Base-by-base conservation (phyloP, 108 stramenopile genomes). In the Discostella pseudostelligera region DNA sequence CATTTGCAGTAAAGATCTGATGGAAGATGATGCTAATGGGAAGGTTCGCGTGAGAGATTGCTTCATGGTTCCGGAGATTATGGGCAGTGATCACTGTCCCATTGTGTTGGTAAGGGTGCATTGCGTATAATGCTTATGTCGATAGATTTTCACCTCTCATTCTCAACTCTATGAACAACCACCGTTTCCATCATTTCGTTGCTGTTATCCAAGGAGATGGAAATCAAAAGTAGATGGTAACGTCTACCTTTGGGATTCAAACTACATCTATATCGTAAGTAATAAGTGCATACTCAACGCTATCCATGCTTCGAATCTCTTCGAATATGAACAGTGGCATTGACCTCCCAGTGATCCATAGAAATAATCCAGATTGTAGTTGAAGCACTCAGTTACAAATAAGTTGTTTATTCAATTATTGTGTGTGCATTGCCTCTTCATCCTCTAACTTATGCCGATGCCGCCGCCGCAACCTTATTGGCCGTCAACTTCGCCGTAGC, bases 51-150 rank as follows among this genome's bases (percentile, higher is more conserved):
- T 87, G 13, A 74, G 89, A 24, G 92, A 96, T 65, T 79, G 81
- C 45, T 96, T 87, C 71, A 90, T 96, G 81, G 29, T 89, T 26
- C 79, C 60, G 3, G 92, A 88, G 22, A 68, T 79, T 22, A 13
- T 74, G 35, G 94, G 94, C 0, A 92, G 90, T 67, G 94, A 96
- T 65, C 94, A 96, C 64, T 84, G 87, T 47, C 92, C 92, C 14
- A 83, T 89, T 26, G 83, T 91, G 4, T 70, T 93, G 70, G 93
- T 72, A 49, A 59, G 63, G 61, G n/a, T 35, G 22, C 14, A 29
- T 35, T 25, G 24, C n/a, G 12, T 11, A 25, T n/a, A n/a, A 4
- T 35, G 11, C 17, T 32, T n/a, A 37, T 0, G n/a, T 49, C n/a
- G 39, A 39, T 61, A 12, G 21, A 20, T 42, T 53, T 22, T 43